Base-by-base conservation (phyloP, 306 rosid genomes). In the Vigna mungo region DNA sequence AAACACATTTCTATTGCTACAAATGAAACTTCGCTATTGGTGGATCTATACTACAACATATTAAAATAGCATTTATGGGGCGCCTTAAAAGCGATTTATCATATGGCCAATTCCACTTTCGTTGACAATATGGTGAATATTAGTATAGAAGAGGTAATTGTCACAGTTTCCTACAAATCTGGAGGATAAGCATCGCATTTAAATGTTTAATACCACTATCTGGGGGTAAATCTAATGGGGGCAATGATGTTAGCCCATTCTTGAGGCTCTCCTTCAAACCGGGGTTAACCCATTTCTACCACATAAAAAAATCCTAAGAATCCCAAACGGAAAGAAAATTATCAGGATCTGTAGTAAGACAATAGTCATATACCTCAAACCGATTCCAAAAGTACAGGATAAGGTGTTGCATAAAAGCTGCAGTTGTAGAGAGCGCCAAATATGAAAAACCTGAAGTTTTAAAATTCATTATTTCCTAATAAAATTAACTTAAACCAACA, bases 341-440 rank as follows among this genome's bases (percentile, higher is more conserved):
- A 4, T 18, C 46, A 14, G 3, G 36, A 62, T 71, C 20, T 18
- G 30, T 47, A 52, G 71, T 52, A 69, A 18, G 68, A 27, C 67
- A 71, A 52, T 13, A 15, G 23, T 48, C n/a, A 67, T 60, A 73
- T 77, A 96, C 98, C 99, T 96, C 98, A 59, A 96, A 96, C 61
- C 93, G 97, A 82, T 96, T 93, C 99, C 99, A 96, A 81, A 96
- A 92, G 84, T 96, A 92, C 44, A 92, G 89, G 63, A 96, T 89
- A 82, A 92, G 92, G 85, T 96, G 99, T 79, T 82, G 96, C 99
- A 91, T 96, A 90, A 96, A 96, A 36, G 97, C 97, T 34, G 99
- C 98, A n/a, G 99, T 84, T 21, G 99, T 89, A 55, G 97, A 92
- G 61, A 96, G 99, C 6, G 98, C 98, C 89, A 92, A 83, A 85